Percentiles rank a stretch among this genome's conserved stretches.
These are phyloP conservation scores for Marchantia paleacea DNA, from an alignment of 225 moss, liverwort and hornwort species.

Conservation along the genomic window DNA sequence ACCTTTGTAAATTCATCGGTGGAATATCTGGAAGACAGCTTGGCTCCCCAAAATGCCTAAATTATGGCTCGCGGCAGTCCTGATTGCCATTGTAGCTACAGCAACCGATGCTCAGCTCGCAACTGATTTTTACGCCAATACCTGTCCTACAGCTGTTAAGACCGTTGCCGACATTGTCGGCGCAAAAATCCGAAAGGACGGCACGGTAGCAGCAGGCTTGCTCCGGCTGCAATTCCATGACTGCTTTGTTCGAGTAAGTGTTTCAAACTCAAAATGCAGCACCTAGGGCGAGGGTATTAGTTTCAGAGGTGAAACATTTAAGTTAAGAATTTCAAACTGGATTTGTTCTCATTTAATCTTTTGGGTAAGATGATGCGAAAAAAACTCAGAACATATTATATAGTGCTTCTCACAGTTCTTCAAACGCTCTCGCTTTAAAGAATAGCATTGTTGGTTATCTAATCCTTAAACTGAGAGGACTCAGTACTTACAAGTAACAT, in stretches of 20 bases:
- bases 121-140: neutral
- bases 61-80: neutral
- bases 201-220: constrained; percentile 25
- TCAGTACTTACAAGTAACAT: too few species aligned
- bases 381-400: too few species aligned
- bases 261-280: neutral
- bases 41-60: neutral
- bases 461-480: too few species aligned
- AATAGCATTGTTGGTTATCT: too few species aligned
- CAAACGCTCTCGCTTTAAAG: too few species aligned
- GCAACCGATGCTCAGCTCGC: constrained; percentile 22
- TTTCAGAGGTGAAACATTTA: too few species aligned
- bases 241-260: constrained; percentile 38
- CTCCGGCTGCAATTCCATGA: constrained; percentile 37
- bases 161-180: neutral
- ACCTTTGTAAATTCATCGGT: neutral
- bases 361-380: too few species aligned
- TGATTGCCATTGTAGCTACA: neutral
- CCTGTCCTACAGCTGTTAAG: constrained; percentile 8
- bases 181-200: constrained; percentile 2
- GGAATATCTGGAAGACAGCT: neutral
- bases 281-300: too few species aligned
- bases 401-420: too few species aligned
- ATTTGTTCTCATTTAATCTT: too few species aligned
- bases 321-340: too few species aligned